Base-by-base conservation (phyloP, 192 early-diverging fungal genomes). In the Coemansia brasiliensis region DNA sequence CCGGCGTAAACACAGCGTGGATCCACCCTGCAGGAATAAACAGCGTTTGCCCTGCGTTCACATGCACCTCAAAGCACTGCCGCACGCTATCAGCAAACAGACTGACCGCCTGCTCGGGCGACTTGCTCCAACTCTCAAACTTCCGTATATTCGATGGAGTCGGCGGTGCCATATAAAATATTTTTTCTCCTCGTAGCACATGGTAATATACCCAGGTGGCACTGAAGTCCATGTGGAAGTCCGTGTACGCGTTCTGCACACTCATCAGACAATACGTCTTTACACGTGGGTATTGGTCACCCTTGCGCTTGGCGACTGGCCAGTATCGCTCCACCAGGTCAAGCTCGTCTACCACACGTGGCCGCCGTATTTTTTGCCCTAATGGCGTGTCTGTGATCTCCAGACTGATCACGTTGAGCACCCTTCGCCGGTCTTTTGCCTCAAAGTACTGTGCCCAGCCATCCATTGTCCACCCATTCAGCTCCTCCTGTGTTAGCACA, bases 21-120 rank as follows among this genome's bases (percentile, higher is more conserved):
- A 98, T 95, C 94, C 95, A 97, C 27, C 95, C 95, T 6, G 92
- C 87, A 16, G 95, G 95, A 48, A 97, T 94, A 40, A 95, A 92
- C 88, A 91, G 82, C 15, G 95, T 98, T 67, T 94, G 91, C 5
- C 92, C 91, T 13, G 92, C 83, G 20, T 72, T 52, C 1, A 98
- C 67, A 3, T 83, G 81, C 8, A 95, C 90, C 58, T 87, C 84
- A 52, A 88, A 84, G 55, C 92, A 92, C 41, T 89, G 81, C 55
- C 85, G 84, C 18, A 94, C 92, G 56, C 84, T 80, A 59, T 94
- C 95, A 0, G 86, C 93, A 55, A 98, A 84, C 70, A 98, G 92
- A 12, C 56, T 73, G 41, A 72, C 67, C 0, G 65, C 54, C 57
- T 74, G 84, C 46, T 94, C 91, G 3, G 93, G 87, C 45, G 93